Conservation (phyloP, 805 yeast species). For the Myxozyma nipponensis region DNA sequence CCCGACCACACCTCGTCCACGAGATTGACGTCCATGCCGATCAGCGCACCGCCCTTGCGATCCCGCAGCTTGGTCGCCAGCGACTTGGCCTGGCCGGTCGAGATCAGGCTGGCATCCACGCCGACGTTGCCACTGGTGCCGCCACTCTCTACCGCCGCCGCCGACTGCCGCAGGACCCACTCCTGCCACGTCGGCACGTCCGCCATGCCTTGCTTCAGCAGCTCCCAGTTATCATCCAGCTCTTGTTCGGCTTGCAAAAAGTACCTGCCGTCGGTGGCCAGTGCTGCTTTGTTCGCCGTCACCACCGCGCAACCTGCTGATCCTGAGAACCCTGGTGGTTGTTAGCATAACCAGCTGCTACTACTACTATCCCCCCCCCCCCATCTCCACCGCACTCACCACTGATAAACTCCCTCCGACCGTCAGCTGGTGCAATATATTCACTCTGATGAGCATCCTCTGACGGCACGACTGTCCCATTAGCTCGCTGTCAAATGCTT, state of each 20-base stretch:
- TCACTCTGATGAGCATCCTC: constrained; percentile 95
- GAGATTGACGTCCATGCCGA: constrained; percentile 58
- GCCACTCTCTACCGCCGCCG: too few relatives aligned
- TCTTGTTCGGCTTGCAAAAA: constrained; percentile 86
- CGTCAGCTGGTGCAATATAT: constrained; percentile 77
- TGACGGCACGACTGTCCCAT: constrained; percentile 56
- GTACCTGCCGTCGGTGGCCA: constrained; percentile 93
- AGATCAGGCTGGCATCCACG: constrained; percentile 75
- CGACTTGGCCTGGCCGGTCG: constrained; percentile 34
- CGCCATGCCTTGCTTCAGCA: constrained; percentile 74
- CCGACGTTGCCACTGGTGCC: constrained; percentile 64
- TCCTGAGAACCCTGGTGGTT: constrained; percentile 59
- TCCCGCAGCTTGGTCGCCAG: constrained; percentile 31
- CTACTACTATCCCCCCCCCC: neutral
- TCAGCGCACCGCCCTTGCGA: constrained; percentile 38
- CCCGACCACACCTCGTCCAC: constrained; percentile 70
- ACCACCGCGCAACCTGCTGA: constrained; percentile 91
- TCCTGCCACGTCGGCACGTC: constrained; percentile 75
- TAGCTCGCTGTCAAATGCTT: neutral
- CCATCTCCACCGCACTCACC: constrained; percentile 41
- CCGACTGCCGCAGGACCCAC: constrained; percentile 62
- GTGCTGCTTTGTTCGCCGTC: constrained; percentile 63
- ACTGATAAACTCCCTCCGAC: constrained; percentile 74
- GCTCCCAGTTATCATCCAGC: constrained; percentile 71
- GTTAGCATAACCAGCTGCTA: neutral